phyloP scores from a whole-genome alignment of 306 rosid species.

The Macrotyloma uniflorum region DNA sequence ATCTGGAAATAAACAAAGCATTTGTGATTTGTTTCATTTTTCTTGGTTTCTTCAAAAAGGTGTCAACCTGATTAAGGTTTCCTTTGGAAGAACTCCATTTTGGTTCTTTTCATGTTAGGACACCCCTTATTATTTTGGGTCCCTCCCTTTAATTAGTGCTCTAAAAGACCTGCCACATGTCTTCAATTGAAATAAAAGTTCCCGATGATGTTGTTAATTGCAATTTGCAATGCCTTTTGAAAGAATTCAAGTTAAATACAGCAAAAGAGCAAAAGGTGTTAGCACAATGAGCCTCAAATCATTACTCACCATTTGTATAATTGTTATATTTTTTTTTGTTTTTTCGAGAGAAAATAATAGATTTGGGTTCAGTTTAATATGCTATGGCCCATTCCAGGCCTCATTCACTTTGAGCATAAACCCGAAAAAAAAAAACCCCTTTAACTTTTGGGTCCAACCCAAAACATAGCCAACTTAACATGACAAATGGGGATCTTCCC shows the following conservation, averaged over 20 bases:
- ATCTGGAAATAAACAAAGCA: background rate
- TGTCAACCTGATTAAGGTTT: background rate
- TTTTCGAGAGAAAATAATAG: too few species aligned
- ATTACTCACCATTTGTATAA: background rate
- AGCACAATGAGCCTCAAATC: slow-evolving; percentile 30
- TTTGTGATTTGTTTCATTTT: background rate
- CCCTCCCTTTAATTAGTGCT: too few species aligned
- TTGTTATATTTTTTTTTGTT: background rate
- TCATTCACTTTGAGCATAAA: too few species aligned
- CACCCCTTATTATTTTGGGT: slow-evolving; percentile 25
- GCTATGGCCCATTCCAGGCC: too few species aligned
- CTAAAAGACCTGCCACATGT: slow-evolving; percentile 35
- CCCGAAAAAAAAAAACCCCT: too few species aligned
- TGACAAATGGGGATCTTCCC: too few species aligned
- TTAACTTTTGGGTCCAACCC: too few species aligned
- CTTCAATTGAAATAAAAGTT: slow-evolving; percentile 26
- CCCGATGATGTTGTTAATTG: slow-evolving; percentile 13
- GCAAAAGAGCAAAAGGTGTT: slow-evolving; percentile 5
- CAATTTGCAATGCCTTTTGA: slow-evolving; percentile 15
- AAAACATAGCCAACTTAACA: too few species aligned
- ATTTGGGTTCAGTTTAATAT: too few species aligned
- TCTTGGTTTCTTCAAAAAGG: background rate
- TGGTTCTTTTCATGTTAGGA: slow-evolving; percentile 32
- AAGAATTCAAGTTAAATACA: slow-evolving; percentile 15
- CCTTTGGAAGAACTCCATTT: background rate